phyloP scores from a whole-genome alignment of 371 early-diverging fungal species.

The Apophysomyces ossiformis region DNA sequence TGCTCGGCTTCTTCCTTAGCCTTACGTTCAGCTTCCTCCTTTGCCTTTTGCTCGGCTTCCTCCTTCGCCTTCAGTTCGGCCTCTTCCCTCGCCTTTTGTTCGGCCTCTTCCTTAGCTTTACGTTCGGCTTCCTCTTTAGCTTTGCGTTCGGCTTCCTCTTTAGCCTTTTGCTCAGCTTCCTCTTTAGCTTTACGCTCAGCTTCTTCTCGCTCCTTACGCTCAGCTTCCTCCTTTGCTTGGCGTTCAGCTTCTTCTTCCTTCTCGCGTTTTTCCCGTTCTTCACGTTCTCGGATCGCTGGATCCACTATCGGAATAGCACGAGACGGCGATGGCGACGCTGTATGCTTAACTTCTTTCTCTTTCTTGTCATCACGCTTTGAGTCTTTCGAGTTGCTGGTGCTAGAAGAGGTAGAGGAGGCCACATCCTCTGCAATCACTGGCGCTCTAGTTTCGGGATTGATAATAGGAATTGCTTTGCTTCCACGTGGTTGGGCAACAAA shows the following conservation, averaged over 20 bases:
- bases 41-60: slow-evolving; percentile 16
- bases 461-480: slow-evolving; percentile 70
- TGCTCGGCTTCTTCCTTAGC: slow-evolving; percentile 15
- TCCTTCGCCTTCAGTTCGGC: slow-evolving; percentile 25
- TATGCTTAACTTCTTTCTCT: slow-evolving; percentile 41
- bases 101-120: slow-evolving; percentile 39
- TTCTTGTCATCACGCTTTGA: slow-evolving; percentile 37
- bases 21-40: slow-evolving; percentile 19
- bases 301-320: slow-evolving; percentile 69
- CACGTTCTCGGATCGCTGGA: slow-evolving; percentile 56
- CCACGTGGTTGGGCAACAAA: slow-evolving; percentile 52
- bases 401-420: slow-evolving; percentile 26
- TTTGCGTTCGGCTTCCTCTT: slow-evolving; percentile 42
- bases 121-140: slow-evolving; percentile 43
- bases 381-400: slow-evolving; percentile 30
- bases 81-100: slow-evolving; percentile 40
- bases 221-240: slow-evolving; percentile 43
- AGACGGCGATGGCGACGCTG: slow-evolving; percentile 42
- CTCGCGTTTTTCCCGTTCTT: slow-evolving; percentile 50
- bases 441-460: slow-evolving; percentile 74
- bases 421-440: slow-evolving; percentile 60
- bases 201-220: slow-evolving; percentile 20
- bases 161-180: slow-evolving; percentile 43
- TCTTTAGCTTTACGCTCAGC: slow-evolving; percentile 34
- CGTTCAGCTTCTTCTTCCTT: slow-evolving; percentile 50